These are phyloP conservation scores for Cubamyces sp. DNA, from an alignment of 768 basidiomycete species.

Conservation along the genomic window DNA sequence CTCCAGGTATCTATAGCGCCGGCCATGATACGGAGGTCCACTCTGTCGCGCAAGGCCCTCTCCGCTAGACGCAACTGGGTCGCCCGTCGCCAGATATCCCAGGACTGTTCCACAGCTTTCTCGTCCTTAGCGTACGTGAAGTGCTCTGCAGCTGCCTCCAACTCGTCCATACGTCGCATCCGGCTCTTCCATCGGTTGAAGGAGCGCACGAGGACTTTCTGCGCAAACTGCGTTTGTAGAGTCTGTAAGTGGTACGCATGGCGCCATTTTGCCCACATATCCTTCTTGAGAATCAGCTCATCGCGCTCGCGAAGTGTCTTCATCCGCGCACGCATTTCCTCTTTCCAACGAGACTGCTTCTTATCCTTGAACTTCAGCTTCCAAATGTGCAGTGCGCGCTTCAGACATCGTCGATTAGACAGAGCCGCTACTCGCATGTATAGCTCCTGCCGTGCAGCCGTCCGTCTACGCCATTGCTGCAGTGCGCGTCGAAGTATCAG, in stretches of 20 bases:
- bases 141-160: conserved; percentile 56
- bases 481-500: conserved; percentile 62
- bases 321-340: conserved; percentile 75
- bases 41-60: conserved; percentile 46
- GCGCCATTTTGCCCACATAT: conserved; percentile 71
- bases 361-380: conserved; percentile 54
- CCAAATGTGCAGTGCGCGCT: conserved; percentile 54
- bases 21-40: conserved; percentile 52
- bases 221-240: conserved; percentile 54
- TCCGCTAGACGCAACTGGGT: conserved; percentile 50
- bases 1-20: conserved; percentile 61
- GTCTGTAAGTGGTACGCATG: conserved; percentile 55
- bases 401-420: conserved; percentile 50
- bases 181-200: conserved; percentile 58
- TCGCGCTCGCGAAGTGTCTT: conserved; percentile 58
- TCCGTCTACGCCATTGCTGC: conserved; percentile 60
- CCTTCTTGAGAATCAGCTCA: conserved; percentile 55
- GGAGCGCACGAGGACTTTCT: conserved; percentile 46
- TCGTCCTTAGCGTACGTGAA: conserved; percentile 45
- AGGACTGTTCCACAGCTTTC: conserved; percentile 45
- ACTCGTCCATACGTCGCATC: conserved; percentile 43
- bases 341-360: conserved; percentile 62
- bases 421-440: conserved; percentile 48
- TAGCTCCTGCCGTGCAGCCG: conserved; percentile 42
- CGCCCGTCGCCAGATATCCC: conserved; percentile 61